Percentiles rank a stretch among this genome's conserved stretches.
phyloP scores from a whole-genome alignment of 495 filamentous ascomycete species.

The Aspergillus incahuasiensis region DNA sequence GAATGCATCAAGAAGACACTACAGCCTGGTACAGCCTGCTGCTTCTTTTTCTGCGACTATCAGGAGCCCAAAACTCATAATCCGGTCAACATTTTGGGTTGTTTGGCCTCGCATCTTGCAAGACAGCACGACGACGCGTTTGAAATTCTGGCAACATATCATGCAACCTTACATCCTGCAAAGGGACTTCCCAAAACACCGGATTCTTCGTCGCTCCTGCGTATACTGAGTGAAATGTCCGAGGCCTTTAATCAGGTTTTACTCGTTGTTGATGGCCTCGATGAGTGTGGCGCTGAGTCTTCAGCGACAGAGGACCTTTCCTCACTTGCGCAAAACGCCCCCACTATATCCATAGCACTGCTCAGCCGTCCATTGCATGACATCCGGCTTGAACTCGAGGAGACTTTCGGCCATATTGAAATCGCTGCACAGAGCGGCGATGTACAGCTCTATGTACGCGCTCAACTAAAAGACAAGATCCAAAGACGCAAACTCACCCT shows the following conservation, averaged over 20 bases:
- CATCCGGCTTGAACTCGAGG: not conserved
- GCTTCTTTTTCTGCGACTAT: constrained; percentile 4
- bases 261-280: not conserved
- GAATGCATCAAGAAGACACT: not conserved
- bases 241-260: not conserved
- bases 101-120: not conserved
- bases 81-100: not conserved
- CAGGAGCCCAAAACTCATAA: not conserved
- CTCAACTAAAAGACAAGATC: not conserved
- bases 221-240: not conserved
- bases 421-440: not conserved
- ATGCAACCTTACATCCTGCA: not conserved
- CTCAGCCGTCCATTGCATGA: not conserved
- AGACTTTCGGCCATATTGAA: not conserved
- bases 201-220: not conserved
- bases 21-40: not conserved
- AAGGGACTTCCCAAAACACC: not conserved
- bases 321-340: not conserved
- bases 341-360: not conserved
- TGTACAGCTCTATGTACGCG: not conserved
- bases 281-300: not conserved
- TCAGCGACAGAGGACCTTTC: not conserved
- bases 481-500: not conserved
- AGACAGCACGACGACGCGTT: not conserved
- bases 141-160: not conserved